A percentile compares a stretch with the other conserved stretches of the same genome.
Conservation (phyloP, 176 grass and related monocot genomes). For the Lolium perenne region DNA sequence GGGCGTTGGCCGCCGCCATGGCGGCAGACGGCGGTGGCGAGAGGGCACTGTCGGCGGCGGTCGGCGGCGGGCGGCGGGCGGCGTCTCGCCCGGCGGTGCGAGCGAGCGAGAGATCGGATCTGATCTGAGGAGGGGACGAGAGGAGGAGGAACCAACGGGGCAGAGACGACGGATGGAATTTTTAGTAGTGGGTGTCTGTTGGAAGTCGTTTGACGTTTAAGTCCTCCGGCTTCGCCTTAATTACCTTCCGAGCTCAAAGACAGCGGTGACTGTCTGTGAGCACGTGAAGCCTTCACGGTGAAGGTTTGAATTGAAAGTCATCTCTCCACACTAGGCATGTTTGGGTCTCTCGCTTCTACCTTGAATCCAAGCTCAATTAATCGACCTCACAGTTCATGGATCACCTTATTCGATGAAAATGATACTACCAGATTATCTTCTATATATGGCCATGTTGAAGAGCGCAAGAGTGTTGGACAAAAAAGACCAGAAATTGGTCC, state of each 20-base stretch:
- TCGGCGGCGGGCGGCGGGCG: neutral
- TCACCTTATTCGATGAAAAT: neutral
- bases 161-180: conserved; percentile 10
- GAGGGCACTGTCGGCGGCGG: conserved; percentile 4
- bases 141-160: neutral
- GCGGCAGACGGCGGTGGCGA: conserved; percentile 44
- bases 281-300: neutral
- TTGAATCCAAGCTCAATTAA: neutral
- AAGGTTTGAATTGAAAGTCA: neutral
- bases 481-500: neutral
- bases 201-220: neutral
- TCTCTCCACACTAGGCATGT: neutral
- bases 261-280: neutral
- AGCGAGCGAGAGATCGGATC: conserved; percentile 50
- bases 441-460: neutral
- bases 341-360: neutral
- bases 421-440: neutral
- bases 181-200: conserved; percentile 35
- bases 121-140: conserved; percentile 45
- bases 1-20: conserved; percentile 97
- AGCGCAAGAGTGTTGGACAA: neutral
- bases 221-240: neutral
- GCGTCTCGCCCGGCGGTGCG: conserved; percentile 8
- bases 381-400: neutral
- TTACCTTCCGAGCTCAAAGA: neutral